Percentiles rank a stretch among this genome's conserved stretches.
Evolutionary conservation across 2,329 filamentous ascomycete species (phyloP).

Genomic region (Metarhizium anisopliae): DNA sequence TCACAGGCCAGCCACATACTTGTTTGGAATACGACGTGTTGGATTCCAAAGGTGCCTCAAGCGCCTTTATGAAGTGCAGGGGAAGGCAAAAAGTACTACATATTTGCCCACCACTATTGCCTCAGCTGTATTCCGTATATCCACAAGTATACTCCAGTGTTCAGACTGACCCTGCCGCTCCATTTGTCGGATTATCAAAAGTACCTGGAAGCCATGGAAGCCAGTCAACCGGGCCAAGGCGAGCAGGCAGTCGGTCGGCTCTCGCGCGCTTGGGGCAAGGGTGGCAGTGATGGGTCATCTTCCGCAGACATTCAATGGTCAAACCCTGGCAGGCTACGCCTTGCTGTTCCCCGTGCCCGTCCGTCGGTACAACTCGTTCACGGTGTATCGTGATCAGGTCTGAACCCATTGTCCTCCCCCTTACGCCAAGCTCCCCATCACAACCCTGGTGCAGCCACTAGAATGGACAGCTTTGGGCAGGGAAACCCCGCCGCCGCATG

Average conservation of each 20-base stretch:
- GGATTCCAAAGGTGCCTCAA: neutral
- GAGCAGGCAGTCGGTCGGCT: neutral
- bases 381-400: neutral
- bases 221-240: neutral
- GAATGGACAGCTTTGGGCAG: neutral
- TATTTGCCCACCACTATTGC: too few relatives aligned
- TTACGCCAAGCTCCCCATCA: neutral
- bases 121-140: neutral
- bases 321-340: neutral
- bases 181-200: neutral
- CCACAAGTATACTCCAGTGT: neutral
- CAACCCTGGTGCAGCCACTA: neutral
- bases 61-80: neutral
- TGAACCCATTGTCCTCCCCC: neutral
- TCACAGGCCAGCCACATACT: neutral
- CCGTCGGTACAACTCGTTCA: neutral
- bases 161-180: neutral
- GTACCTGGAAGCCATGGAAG: neutral
- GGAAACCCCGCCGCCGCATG: neutral
- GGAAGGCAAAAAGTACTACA: too few relatives aligned
- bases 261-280: neutral
- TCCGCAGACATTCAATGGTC: neutral
- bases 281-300: neutral
- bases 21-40: neutral
- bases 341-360: too few relatives aligned